These are phyloP conservation scores for Coniochaeta hoffmannii DNA, from an alignment of 2,329 filamentous ascomycete genomes.

Conservation along the genomic window DNA sequence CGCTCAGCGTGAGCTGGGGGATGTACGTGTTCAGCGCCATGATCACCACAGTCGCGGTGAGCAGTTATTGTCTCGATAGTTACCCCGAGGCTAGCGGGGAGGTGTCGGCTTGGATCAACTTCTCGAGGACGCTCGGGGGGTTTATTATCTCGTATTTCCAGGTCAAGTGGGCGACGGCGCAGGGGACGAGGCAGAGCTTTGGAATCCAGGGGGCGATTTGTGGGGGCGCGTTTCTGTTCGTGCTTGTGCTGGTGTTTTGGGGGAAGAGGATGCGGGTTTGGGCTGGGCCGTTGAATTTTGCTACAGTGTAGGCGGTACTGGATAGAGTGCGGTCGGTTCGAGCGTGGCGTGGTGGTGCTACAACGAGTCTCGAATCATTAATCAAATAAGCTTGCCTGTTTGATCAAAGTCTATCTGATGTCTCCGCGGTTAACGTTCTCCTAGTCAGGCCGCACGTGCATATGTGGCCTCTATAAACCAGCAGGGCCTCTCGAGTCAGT, in stretches of 20 bases:
- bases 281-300: slow-evolving; percentile 23
- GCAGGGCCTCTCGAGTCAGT: no score
- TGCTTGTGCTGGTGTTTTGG: slow-evolving; percentile 18
- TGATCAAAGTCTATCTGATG: no score
- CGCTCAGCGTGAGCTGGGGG: slow-evolving; percentile 40
- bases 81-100: slow-evolving; percentile 50
- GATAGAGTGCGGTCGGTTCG: no score
- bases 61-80: slow-evolving; percentile 43
- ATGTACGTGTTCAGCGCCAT: slow-evolving; percentile 49
- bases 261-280: slow-evolving; percentile 23
- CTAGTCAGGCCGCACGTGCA: no score
- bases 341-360: no score
- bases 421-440: no score
- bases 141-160: slow-evolving; percentile 47
- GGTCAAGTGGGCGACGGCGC: slow-evolving; percentile 37
- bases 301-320: slow-evolving; percentile 14
- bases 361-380: no score
- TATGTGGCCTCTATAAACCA: no score
- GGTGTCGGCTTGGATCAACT: slow-evolving; percentile 44
- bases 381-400: no score
- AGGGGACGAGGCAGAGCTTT: slow-evolving; percentile 35
- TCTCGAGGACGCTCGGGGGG: slow-evolving; percentile 38
- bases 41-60: slow-evolving; percentile 43
- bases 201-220: slow-evolving; percentile 37
- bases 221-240: slow-evolving; percentile 16